A percentile compares a stretch with the other conserved stretches of the same genome.
Conservation (phyloP, 177 flowering plant genomes). For the Telopea speciosissima region DNA sequence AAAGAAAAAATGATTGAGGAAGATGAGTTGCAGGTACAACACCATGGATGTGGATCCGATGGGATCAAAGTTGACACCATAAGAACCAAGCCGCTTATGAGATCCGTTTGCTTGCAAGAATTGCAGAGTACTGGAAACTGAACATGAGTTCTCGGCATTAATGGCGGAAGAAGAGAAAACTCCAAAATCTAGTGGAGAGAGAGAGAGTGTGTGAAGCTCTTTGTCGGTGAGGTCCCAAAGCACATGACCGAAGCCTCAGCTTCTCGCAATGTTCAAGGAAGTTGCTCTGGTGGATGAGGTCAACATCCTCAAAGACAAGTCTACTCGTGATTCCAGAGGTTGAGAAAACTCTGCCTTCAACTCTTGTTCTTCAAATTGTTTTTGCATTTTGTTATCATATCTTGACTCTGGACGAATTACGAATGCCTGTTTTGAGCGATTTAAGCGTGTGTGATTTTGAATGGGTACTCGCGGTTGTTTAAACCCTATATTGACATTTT, state of each 20-base stretch:
- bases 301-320: slow-evolving; percentile 91
- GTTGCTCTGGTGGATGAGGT: slow-evolving; percentile 92
- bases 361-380: neutral
- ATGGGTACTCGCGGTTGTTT: neutral
- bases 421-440: slow-evolving; percentile 11
- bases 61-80: no score
- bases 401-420: slow-evolving; percentile 11
- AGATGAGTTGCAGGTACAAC: no score
- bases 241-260: slow-evolving; percentile 81
- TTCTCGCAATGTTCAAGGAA: slow-evolving; percentile 76
- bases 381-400: slow-evolving; percentile 8
- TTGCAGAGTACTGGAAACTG: slow-evolving; percentile 17
- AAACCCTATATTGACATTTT: slow-evolving; percentile 3
- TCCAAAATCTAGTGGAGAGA: slow-evolving; percentile 41
- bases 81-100: no score
- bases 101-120: no score
- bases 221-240: slow-evolving; percentile 96
- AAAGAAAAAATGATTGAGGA: no score
- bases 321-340: slow-evolving; percentile 87
- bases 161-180: slow-evolving; percentile 56
- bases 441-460: neutral
- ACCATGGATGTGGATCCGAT: no score
- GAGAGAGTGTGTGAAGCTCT: slow-evolving; percentile 95
- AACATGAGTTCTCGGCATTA: slow-evolving; percentile 21
- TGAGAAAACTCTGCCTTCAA: neutral